These are phyloP conservation scores for Penicillium sp. DNA, from an alignment of 2,329 filamentous ascomycete genomes.

Conservation along the genomic window DNA sequence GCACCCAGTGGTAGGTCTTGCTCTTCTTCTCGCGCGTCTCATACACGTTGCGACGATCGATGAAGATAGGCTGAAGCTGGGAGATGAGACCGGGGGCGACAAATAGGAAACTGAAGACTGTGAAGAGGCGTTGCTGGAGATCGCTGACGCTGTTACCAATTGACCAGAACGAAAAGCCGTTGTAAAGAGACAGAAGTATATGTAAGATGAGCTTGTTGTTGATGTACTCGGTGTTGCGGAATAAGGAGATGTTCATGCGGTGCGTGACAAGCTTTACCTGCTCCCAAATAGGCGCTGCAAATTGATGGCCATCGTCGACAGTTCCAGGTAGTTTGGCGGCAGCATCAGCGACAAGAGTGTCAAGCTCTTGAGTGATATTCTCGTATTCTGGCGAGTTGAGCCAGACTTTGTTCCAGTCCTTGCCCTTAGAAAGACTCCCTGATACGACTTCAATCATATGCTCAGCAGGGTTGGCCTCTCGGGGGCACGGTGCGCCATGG, in stretches of 20 bases:
- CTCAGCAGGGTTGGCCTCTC: conserved; percentile 3
- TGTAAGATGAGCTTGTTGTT: background rate
- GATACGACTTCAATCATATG: conserved; percentile 42
- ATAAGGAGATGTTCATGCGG: background rate
- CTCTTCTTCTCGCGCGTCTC: background rate
- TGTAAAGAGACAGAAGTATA: background rate
- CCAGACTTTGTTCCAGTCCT: conserved; percentile 9
- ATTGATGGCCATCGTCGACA: background rate
- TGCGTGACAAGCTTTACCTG: background rate
- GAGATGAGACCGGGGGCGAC: background rate
- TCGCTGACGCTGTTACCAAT: background rate
- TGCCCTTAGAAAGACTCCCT: conserved; percentile 29
- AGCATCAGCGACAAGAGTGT: conserved; percentile 1
- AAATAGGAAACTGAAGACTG: background rate
- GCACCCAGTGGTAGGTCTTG: background rate
- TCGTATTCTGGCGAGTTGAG: conserved; percentile 3
- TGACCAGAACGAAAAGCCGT: background rate
- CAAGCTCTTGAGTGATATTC: conserved; percentile 1
- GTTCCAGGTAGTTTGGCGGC: background rate
- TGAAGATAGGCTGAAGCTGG: background rate
- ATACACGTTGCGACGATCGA: background rate
- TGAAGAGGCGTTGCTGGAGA: background rate
- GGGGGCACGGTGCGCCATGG: conserved; percentile 54
- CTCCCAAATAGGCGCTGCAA: background rate
- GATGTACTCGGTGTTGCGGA: background rate